phyloP scores from a whole-genome alignment of 2,329 filamentous ascomycete species.

The Sordariomycetes sp. region DNA sequence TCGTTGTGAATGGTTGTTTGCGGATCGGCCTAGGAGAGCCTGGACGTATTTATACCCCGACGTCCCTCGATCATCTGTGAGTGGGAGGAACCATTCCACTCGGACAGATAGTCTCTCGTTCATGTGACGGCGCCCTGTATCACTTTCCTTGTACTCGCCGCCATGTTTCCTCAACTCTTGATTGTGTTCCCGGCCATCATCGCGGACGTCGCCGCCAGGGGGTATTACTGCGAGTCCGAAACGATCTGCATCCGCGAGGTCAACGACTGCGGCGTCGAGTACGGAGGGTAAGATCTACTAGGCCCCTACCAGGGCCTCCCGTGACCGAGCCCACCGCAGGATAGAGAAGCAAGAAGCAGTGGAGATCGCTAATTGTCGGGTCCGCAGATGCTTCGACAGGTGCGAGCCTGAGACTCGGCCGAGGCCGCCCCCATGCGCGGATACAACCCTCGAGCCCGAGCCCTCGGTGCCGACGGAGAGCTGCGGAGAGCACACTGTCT shows the following conservation, averaged over 20 bases:
- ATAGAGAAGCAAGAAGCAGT: not conserved
- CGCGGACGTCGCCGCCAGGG: not conserved
- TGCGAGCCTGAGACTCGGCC: constrained; percentile 4
- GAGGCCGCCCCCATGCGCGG: not conserved
- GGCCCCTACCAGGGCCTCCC: not conserved
- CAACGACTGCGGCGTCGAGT: constrained; percentile 6
- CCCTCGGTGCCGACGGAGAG: not conserved
- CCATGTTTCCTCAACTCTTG: not conserved
- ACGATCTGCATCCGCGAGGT: constrained; percentile 8
- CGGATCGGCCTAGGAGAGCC: no score
- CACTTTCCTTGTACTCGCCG: not conserved
- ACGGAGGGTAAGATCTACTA: constrained; percentile 7
- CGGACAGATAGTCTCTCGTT: not conserved
- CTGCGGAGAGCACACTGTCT: constrained; percentile 1
- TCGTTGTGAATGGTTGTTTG: no score
- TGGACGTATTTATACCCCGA: no score
- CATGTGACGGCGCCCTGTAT: not conserved
- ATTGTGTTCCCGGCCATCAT: not conserved
- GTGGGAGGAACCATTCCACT: not conserved
- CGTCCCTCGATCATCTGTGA: no score
- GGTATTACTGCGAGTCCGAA: not conserved
- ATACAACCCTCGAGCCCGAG: not conserved
- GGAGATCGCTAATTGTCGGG: not conserved
- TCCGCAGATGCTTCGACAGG: constrained; percentile 7
- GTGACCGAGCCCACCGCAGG: not conserved